Percentiles rank a stretch among this genome's conserved stretches.
These are phyloP conservation scores for Claviceps pazoutovae DNA, from an alignment of 2,329 filamentous ascomycete species.

Conservation along the genomic window DNA sequence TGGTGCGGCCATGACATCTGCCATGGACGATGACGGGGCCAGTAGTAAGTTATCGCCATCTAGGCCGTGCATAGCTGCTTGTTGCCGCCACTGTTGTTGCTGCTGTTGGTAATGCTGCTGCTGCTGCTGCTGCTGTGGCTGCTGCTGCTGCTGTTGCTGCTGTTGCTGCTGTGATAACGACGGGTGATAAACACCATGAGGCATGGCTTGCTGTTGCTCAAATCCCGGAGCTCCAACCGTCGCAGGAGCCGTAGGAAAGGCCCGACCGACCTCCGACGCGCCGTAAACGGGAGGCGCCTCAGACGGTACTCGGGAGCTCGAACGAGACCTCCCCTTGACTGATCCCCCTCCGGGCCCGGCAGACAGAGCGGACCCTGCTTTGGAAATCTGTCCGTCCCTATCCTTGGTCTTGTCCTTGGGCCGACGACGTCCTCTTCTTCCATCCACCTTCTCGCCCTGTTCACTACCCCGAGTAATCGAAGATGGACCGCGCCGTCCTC, in stretches of 20 bases:
- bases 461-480: conserved; percentile 25
- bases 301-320: conserved; percentile 35
- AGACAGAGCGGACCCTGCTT: conserved; percentile 30
- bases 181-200: conserved; percentile 24
- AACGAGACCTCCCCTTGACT: conserved; percentile 37
- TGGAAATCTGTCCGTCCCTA: conserved; percentile 26
- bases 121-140: neutral
- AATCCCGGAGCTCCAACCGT: conserved; percentile 21
- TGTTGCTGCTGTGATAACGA: conserved; percentile 18
- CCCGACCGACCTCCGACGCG: neutral
- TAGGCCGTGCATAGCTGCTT: conserved; percentile 12
- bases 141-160: neutral
- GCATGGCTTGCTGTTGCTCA: conserved; percentile 27
- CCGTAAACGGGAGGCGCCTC: conserved; percentile 11
- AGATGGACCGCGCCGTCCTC: conserved; percentile 30
- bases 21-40: conserved; percentile 22
- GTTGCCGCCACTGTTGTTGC: conserved; percentile 5
- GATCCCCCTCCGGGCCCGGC: conserved; percentile 25
- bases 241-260: neutral
- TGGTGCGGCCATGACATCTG: conserved; percentile 42
- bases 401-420: conserved; percentile 25
- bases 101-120: neutral
- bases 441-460: conserved; percentile 30
- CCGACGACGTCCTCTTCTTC: conserved; percentile 24
- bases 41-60: conserved; percentile 23